A percentile compares a stretch with the other conserved stretches of the same genome.
phyloP scores from a whole-genome alignment of 208 protist genomes.

The Trichomonas tenax region DNA sequence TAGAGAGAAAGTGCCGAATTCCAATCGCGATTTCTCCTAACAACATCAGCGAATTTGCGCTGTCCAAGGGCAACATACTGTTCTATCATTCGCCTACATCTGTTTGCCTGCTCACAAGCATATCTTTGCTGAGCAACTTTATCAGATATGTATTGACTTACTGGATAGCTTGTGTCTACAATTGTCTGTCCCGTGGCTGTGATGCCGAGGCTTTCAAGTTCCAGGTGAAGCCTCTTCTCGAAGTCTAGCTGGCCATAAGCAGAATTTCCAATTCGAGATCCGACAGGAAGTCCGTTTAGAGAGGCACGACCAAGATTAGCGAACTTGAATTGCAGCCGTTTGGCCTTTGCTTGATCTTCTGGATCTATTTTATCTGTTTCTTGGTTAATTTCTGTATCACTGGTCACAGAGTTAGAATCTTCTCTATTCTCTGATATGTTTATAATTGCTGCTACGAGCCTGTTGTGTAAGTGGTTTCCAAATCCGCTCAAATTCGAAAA shows the following conservation, averaged over 20 bases:
- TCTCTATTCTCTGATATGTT: not conserved
- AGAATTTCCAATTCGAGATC: not conserved
- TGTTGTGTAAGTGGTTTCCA: not conserved
- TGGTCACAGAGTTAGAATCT: not conserved
- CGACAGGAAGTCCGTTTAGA: not conserved
- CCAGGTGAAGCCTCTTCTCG: not conserved
- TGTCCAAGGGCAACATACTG: not conserved
- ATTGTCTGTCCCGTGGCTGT: not conserved
- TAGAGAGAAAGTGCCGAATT: not conserved
- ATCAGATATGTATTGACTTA: not conserved
- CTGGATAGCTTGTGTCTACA: not conserved
- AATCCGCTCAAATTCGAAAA: not conserved
- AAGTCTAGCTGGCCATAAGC: not conserved
- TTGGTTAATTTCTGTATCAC: not conserved
- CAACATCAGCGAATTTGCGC: not conserved
- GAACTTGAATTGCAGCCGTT: not conserved
- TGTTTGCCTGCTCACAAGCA: not conserved
- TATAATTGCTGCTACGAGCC: not conserved
- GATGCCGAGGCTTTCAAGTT: not conserved
- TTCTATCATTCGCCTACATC: not conserved
- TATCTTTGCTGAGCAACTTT: not conserved
- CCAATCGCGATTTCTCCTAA: not conserved
- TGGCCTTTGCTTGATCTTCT: not conserved
- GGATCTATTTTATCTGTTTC: not conserved
- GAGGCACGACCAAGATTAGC: not conserved